Conservation (phyloP, 2,329 filamentous ascomycete genomes). For the Clarireedia homoeocarpa region DNA sequence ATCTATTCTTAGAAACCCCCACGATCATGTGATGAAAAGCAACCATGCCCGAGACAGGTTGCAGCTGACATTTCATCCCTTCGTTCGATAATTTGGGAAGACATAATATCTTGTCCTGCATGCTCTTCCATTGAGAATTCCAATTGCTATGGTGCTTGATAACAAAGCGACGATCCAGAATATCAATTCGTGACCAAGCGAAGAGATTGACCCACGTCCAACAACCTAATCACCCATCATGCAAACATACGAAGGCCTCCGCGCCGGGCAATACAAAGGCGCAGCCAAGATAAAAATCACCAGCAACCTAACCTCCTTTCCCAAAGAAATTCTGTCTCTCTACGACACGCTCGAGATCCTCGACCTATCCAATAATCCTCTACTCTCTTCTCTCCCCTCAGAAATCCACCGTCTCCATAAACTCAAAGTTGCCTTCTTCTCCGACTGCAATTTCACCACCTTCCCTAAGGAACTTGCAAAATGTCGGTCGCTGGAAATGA, state of each 20-base stretch:
- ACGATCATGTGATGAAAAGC: not conserved
- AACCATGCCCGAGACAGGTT: not conserved
- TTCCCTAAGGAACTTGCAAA: slow-evolving; percentile 37
- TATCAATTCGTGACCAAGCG: not conserved
- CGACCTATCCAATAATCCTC: slow-evolving; percentile 39
- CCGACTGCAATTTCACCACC: slow-evolving; percentile 35
- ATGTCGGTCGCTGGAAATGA: slow-evolving; percentile 41
- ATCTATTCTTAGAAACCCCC: not conserved
- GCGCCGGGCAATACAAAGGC: slow-evolving; percentile 22
- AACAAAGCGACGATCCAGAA: not conserved
- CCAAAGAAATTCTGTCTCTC: slow-evolving; percentile 34
- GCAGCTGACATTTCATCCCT: not conserved
- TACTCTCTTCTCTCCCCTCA: slow-evolving; percentile 33
- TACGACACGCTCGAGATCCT: slow-evolving; percentile 37
- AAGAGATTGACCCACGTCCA: not conserved
- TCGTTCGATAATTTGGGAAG: not conserved
- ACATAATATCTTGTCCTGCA: not conserved
- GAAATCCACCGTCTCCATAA: slow-evolving; percentile 34
- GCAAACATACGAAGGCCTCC: slow-evolving; percentile 19
- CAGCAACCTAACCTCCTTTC: slow-evolving; percentile 29
- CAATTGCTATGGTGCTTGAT: too few relatives aligned
- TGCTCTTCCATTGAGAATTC: too few relatives aligned
- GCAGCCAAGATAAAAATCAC: slow-evolving; percentile 23
- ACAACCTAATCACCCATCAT: slow-evolving; percentile 6
- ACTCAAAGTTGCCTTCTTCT: slow-evolving; percentile 41